Base-by-base conservation (phyloP, 495 filamentous ascomycete species). In the Aspergillus sparsus region DNA sequence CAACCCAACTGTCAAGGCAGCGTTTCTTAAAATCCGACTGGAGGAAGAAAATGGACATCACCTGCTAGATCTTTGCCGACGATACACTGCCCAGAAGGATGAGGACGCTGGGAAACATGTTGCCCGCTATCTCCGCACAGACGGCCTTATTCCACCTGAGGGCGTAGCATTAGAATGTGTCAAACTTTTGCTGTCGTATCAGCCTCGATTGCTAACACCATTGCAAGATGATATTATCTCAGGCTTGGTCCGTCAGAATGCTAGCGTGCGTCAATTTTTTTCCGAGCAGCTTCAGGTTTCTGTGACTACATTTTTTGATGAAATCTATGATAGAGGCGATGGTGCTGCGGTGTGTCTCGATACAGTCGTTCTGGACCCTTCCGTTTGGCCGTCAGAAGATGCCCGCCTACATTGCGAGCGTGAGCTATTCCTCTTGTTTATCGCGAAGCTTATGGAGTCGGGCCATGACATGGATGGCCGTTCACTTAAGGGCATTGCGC, bases 391-490 rank as follows among this genome's bases (percentile, higher is more conserved):
- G 34, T 74, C 71, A 7, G 80, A 83, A 61, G 73, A 79, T 15
- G 71, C 62, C 6, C 80, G 82, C 44, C 62, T 71, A 41, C 73
- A 74, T 60, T 77, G 77, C 71, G 75, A 87, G 61, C 76, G 79
- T 54, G 86, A 88, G 65, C 73, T 84, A n/a, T 89, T 90, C 62
- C 84, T 83, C 63, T 76, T 87, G 5, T 83, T 87, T 59, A 71
- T 89, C 34, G 86, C 84, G 18, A 85, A 84, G 61, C 69, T 90
- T 52, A 83, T 87, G 76, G 80, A 82, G 62, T 82, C 82, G 9
- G 84, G 83, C 44, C 79, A 84, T 51, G 83, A 85, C 58, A 69
- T 82, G 35, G 83, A 86, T 45, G 80, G 82, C 50, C 77, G 81
- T 18, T 81, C 84, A 7, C 77, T 89, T 68, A 84, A 85, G 63